A percentile compares a stretch with the other conserved stretches of the same genome.
phyloP scores from a whole-genome alignment of 78 protist species.

The Guillardia theta region DNA sequence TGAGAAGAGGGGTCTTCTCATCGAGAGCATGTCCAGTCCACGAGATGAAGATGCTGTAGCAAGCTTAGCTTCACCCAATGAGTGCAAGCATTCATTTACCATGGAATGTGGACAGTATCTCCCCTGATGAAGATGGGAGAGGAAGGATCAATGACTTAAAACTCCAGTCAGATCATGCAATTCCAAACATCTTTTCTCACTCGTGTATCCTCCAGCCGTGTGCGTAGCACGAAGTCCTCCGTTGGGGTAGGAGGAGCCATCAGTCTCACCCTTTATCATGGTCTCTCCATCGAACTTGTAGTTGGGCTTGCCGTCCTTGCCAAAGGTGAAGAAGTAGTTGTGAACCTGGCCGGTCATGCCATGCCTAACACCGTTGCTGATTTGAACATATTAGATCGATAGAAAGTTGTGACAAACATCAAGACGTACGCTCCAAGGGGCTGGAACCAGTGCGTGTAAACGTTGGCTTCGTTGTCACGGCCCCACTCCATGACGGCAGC shows the following conservation, averaged over 20 bases:
- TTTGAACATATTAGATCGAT: not conserved
- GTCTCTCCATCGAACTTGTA: constrained; percentile 54
- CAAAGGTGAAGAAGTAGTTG: constrained; percentile 40
- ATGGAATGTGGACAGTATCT: not conserved
- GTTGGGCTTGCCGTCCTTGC: constrained; percentile 52
- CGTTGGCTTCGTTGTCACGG: constrained; percentile 75
- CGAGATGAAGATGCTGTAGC: constrained; percentile 56
- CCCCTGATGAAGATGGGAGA: constrained; percentile 7
- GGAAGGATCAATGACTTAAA: not conserved
- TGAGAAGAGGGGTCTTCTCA: constrained; percentile 89
- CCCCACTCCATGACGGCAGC: constrained; percentile 89
- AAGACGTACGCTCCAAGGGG: constrained; percentile 63
- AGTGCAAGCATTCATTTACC: not conserved
- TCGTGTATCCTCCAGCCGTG: constrained; percentile 87
- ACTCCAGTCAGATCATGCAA: no score
- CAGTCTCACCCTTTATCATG: constrained; percentile 85
- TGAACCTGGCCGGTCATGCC: constrained; percentile 66
- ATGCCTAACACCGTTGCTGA: constrained; percentile 74
- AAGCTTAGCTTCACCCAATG: no score
- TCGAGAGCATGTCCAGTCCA: constrained; percentile 83
- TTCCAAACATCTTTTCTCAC: no score
- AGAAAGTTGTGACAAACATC: not conserved
- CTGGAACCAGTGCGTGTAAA: constrained; percentile 88
- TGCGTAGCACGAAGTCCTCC: constrained; percentile 91
- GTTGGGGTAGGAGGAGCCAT: constrained; percentile 87